Percentiles rank a stretch among this genome's conserved stretches.
These are phyloP conservation scores for Eragrostis tef DNA, from an alignment of 202 grass and related monocot genomes.

Conservation along the genomic window DNA sequence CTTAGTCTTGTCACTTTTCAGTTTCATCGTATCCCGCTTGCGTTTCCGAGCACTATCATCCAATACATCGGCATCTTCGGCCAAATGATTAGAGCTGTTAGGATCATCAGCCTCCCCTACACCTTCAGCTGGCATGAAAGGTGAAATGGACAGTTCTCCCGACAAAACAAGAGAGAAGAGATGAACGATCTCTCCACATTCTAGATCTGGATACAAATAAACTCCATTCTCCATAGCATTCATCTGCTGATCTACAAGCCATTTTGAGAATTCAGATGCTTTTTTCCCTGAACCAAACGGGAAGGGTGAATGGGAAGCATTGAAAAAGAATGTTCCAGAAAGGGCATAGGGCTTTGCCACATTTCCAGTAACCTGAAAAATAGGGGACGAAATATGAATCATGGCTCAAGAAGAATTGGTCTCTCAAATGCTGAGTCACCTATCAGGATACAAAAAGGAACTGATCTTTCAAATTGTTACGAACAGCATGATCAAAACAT, in stretches of 20 bases:
- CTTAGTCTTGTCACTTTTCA: conserved; percentile 58
- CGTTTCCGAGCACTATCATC: conserved; percentile 56
- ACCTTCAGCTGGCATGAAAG: conserved; percentile 73
- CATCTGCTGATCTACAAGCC: conserved; percentile 69
- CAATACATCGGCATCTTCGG: conserved; percentile 39
- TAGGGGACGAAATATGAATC: conserved; percentile 16
- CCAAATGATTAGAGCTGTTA: conserved; percentile 45
- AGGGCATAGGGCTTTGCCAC: conserved; percentile 74
- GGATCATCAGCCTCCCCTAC: conserved; percentile 86
- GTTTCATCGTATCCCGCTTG: conserved; percentile 58
- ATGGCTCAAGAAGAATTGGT: background rate
- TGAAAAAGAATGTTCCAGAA: conserved; percentile 78
- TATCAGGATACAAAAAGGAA: conserved; percentile 17
- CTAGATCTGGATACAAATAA: conserved; percentile 74
- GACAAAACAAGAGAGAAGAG: conserved; percentile 75
- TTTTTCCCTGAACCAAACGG: conserved; percentile 89
- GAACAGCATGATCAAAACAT: conserved; percentile 18
- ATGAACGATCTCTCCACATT: conserved; percentile 84
- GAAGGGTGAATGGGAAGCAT: conserved; percentile 79
- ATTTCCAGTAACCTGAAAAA: conserved; percentile 73
- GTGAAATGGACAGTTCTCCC: conserved; percentile 65
- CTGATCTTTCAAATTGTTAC: background rate
- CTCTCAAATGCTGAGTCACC: conserved; percentile 4
- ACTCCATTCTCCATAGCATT: conserved; percentile 47
- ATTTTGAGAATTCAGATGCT: conserved; percentile 65